These are phyloP conservation scores for Colletotrichum cordylinicola DNA, from an alignment of 2,329 filamentous ascomycete species.

Conservation along the genomic window DNA sequence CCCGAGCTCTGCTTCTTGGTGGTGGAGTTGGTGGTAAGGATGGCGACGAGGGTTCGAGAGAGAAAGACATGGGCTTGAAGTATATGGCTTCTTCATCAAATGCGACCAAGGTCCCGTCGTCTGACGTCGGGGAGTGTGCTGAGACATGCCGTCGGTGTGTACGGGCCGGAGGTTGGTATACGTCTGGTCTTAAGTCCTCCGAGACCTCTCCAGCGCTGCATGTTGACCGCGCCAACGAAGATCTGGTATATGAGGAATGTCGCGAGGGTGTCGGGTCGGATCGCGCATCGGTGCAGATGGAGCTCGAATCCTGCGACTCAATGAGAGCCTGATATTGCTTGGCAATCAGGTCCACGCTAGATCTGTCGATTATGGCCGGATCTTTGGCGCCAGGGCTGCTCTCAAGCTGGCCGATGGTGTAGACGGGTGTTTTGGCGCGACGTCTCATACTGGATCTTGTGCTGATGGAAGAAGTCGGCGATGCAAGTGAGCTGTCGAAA, in stretches of 20 bases:
- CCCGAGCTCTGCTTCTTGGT: slow-evolving; percentile 21
- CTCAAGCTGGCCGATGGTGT: slow-evolving; percentile 56
- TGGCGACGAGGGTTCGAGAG: slow-evolving; percentile 38
- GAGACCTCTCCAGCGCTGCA: neutral
- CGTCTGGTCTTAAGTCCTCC: neutral
- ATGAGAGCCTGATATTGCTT: slow-evolving; percentile 56
- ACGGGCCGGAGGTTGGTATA: neutral
- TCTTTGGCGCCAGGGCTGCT: slow-evolving; percentile 28
- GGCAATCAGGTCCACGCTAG: slow-evolving; percentile 54
- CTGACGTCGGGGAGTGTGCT: slow-evolving; percentile 41
- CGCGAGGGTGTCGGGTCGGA: slow-evolving; percentile 29
- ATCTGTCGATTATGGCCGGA: slow-evolving; percentile 35
- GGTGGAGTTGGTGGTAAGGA: slow-evolving; percentile 31
- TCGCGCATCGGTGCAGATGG: slow-evolving; percentile 33
- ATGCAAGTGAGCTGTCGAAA: slow-evolving; percentile 21
- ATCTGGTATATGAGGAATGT: neutral
- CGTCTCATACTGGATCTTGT: slow-evolving; percentile 41
- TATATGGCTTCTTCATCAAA: slow-evolving; percentile 54
- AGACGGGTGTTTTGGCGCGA: slow-evolving; percentile 58
- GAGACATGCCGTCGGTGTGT: neutral
- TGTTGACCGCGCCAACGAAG: neutral
- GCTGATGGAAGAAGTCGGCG: slow-evolving; percentile 22
- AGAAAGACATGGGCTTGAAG: slow-evolving; percentile 50
- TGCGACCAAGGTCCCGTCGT: slow-evolving; percentile 51
- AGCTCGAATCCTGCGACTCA: slow-evolving; percentile 42